Evolutionary conservation across 2,329 filamentous ascomycete species (phyloP), one percentile per base, ranked within the genome.

Genomic region (Pseudogymnoascus sp.): DNA sequence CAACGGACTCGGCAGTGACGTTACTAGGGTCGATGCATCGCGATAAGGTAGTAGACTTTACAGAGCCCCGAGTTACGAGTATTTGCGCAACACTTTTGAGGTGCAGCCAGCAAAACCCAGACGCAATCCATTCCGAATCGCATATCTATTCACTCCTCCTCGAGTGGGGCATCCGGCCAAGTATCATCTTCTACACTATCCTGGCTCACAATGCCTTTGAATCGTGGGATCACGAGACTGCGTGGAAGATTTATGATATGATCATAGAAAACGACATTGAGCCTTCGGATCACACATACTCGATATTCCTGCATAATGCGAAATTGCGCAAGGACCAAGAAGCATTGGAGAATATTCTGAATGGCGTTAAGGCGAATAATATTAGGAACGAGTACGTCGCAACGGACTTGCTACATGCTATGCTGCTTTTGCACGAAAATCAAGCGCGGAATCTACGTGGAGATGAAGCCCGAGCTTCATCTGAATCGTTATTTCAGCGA

Each of bases 161-260:
- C 9, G 76, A 81, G 18, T 74, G 81, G n/a, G 88, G 88, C 1
- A 76, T 89, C 58, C 76, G 78, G 18, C 84, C 89, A 23, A 88
- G 90, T 66, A 75, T 83, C 12, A 76, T 85, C 63, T 80, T 81
- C 9, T 84, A 88, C 70, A 89, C 88, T 14, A 80, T 88, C 49
- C 76, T 91, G 63, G 83, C 97, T 62, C 81, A 85, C 40, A 90
- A 91, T 63, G 85, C 92, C 14, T 84, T 89, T 68, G 78, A 85
- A 63, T 83, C 80, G n/a, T 81, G 82, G 9, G 83, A 90, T 67
- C 72, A 84, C 6, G 77, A 82, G 38, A 83, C 85, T 2, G 88
- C 86, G 0, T 85, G 85, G 76, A 79, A 83, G 41, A 81, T 93
- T 59, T 85, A 88, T 68, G 79, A 86, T 23, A 79, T 86, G 41